Base-by-base conservation (phyloP, 2,329 filamentous ascomycete species). In the Hyphodiscus sp. region DNA sequence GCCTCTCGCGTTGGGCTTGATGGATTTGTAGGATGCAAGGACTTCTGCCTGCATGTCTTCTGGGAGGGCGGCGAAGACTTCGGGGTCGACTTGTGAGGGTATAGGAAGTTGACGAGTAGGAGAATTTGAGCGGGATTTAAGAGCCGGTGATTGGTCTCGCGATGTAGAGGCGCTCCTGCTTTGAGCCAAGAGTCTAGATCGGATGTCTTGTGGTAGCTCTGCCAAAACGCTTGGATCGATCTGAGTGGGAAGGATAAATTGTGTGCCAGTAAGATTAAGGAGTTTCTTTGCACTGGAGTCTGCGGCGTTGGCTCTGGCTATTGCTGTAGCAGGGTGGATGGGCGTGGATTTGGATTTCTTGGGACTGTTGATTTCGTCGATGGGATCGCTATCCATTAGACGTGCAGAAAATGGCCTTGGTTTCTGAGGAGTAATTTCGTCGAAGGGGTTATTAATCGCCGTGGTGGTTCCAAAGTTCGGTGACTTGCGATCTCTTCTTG, bases 191-290 rank as follows among this genome's bases (percentile, higher is more conserved):
- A 97, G 77, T 65, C 82, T 89, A 30, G 82, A 83, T 55, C 89
- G 81, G 58, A 97, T 96, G 66, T 95, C 89, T 30, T 76, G 77
- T 0, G 92, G 92, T 2, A 99, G 76, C 64, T 95, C 91, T 1
- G 87, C 87, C 2, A 97, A 71, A 0, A 96, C 86, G n/a, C 78
- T 75, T 0, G 86, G 84, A 66, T 99, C 94, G 1, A 88, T 80
- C 61, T 96, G 89, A 1, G 81, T 81, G 0, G 94, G 94, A 61
- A 99, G 76, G 46, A 97, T 82, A 64, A 99, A 99, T 64, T 99
- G 94, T 0, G 92, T 96, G 1, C 92, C 90, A 2, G 83, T 76
- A 2, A 89, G 80, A 64, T 96, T 95, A 20, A 96, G 73, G 1
- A 85, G 85, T 7, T 79, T 81, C 57, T 79, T 86, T 20, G 86